Conservation (phyloP, 805 yeast genomes). For the Candida anglica region DNA sequence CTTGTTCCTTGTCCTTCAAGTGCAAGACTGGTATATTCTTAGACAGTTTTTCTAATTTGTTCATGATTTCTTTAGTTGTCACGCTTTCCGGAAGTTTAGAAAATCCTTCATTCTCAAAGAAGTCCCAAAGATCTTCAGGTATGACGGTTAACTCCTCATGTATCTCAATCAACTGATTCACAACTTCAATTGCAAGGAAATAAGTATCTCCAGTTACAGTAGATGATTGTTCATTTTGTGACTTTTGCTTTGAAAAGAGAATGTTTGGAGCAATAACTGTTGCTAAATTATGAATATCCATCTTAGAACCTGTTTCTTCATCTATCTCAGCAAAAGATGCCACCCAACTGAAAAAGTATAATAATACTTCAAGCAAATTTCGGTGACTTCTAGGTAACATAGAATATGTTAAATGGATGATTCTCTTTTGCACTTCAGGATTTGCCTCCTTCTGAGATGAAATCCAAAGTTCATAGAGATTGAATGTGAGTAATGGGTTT, state of each 20-base stretch:
- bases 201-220: conserved; percentile 60
- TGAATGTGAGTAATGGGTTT: conserved; percentile 78
- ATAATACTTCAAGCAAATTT: conserved; percentile 79
- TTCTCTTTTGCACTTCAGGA: conserved; percentile 42
- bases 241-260: conserved; percentile 52
- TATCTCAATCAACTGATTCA: conserved; percentile 74
- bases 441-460: conserved; percentile 55
- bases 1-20: conserved; percentile 1
- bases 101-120: conserved; percentile 46
- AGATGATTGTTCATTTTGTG: conserved; percentile 14
- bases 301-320: conserved; percentile 81
- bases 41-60: conserved; percentile 23
- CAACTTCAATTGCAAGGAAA: conserved; percentile 86
- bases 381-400: conserved; percentile 79
- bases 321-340: conserved; percentile 93
- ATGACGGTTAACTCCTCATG: conserved; percentile 77
- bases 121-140: conserved; percentile 58
- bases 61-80: conserved; percentile 34
- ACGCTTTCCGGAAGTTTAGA: conserved; percentile 13
- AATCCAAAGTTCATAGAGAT: conserved; percentile 76
- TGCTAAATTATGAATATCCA: conserved; percentile 94
- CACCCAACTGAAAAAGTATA: conserved; percentile 89
- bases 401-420: conserved; percentile 63
- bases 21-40: conserved; percentile 26
- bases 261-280: conserved; percentile 95